phyloP scores from a whole-genome alignment of 2,329 filamentous ascomycete genomes.

The Shiraia bambusicola region DNA sequence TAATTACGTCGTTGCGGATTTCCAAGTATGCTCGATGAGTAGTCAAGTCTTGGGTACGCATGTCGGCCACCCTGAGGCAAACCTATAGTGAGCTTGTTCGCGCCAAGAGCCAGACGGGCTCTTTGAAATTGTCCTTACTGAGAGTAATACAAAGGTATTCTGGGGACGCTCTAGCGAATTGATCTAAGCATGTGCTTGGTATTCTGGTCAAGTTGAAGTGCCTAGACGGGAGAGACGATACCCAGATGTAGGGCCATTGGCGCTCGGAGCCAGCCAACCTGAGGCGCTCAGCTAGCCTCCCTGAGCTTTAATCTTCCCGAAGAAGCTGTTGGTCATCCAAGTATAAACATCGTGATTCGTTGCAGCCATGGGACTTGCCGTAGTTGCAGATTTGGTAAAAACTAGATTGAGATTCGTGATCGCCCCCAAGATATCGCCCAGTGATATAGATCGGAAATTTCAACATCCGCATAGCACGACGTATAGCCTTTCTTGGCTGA shows the following conservation, averaged over 20 bases:
- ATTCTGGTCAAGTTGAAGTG: constrained; percentile 2
- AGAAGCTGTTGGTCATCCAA: neutral
- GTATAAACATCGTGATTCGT: constrained; percentile 4
- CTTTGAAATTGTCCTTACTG: constrained; percentile 11
- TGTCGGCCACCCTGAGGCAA: constrained; percentile 10
- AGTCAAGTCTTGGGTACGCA: constrained; percentile 15
- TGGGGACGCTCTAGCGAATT: constrained; percentile 1
- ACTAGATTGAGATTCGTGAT: constrained; percentile 13
- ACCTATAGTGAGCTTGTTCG: constrained; percentile 5
- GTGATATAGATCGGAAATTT: constrained; percentile 23
- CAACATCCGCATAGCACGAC: constrained; percentile 22
- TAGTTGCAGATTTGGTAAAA: constrained; percentile 2
- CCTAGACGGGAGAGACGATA: neutral
- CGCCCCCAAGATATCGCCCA: constrained; percentile 34
- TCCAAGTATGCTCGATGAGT: constrained; percentile 4
- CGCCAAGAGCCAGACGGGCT: constrained; percentile 17
- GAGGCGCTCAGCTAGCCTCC: neutral
- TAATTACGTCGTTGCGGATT: constrained; percentile 21
- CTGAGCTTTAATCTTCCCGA: neutral
- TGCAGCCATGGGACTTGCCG: constrained; percentile 9
- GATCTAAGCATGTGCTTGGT: constrained; percentile 8
- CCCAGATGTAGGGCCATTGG: constrained; percentile 1
- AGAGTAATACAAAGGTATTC: neutral
- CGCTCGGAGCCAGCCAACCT: constrained; percentile 1
- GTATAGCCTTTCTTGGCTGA: constrained; percentile 5